Evolutionary conservation across 108 stramenopile species (phyloP).

Genomic region (Mayamaea pseudoterrestris): DNA sequence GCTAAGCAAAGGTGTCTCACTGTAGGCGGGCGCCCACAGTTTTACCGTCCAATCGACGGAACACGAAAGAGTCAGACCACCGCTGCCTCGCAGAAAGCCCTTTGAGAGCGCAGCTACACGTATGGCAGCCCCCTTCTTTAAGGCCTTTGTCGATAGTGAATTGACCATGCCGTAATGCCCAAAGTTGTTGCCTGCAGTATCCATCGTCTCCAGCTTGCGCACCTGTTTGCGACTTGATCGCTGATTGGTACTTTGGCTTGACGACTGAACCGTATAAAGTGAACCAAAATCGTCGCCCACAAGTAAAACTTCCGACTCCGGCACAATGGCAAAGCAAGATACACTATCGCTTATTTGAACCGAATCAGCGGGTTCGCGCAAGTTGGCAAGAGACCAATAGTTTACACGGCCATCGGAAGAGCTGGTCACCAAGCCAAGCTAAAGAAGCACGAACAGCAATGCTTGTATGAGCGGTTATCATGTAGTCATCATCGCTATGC

Average conservation of each 20-base stretch:
- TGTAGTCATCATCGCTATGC: too few relatives aligned
- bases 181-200: constrained; percentile 9
- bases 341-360: constrained; percentile 56
- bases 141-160: constrained; percentile 35
- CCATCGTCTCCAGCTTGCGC: constrained; percentile 28
- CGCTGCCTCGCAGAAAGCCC: constrained; percentile 61
- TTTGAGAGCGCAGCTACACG: constrained; percentile 32
- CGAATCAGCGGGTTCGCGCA: constrained; percentile 70
- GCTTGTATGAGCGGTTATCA: too few relatives aligned
- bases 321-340: constrained; percentile 64
- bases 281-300: constrained; percentile 69
- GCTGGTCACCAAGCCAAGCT: constrained; percentile 61
- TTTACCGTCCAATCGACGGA: constrained; percentile 88
- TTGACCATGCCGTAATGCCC: constrained; percentile 80
- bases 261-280: constrained; percentile 44
- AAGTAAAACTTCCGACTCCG: constrained; percentile 45
- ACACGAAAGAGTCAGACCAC: constrained; percentile 61
- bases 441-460: constrained; percentile 1
- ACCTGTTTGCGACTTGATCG: constrained; percentile 41
- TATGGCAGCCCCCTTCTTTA: constrained; percentile 21
- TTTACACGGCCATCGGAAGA: constrained; percentile 66
- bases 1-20: constrained; percentile 54
- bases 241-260: constrained; percentile 18
- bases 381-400: constrained; percentile 73
- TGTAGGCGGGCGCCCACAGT: constrained; percentile 77